Evolutionary conservation across 2,329 filamentous ascomycete species (phyloP).

Genomic region (Macroventuria anomochaeta): DNA sequence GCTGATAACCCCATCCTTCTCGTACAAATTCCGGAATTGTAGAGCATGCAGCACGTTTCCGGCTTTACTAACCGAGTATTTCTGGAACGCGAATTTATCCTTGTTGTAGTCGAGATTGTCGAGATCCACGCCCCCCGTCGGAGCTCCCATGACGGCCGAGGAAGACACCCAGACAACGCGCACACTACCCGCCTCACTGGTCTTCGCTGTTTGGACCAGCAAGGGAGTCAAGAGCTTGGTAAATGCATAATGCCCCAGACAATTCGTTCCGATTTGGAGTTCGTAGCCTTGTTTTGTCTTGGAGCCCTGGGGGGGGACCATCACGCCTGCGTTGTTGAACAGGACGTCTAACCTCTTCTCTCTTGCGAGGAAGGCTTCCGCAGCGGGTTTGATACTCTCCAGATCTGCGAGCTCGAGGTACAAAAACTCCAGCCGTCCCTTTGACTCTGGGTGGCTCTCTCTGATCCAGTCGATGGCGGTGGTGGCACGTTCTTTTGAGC

Average conservation of each 20-base stretch:
- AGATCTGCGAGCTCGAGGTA: constrained; percentile 54
- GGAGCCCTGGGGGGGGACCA: constrained; percentile 33
- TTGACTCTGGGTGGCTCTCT: constrained; percentile 28
- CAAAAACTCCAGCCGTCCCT: constrained; percentile 30
- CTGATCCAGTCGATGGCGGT: constrained; percentile 57
- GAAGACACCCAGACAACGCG: constrained; percentile 46
- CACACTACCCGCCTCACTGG: constrained; percentile 30
- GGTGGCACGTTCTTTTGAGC: constrained; percentile 46
- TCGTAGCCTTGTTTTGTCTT: constrained; percentile 35
- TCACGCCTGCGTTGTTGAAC: constrained; percentile 47
- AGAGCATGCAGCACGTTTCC: constrained; percentile 39
- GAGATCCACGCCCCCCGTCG: constrained; percentile 26
- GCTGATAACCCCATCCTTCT: constrained; percentile 26
- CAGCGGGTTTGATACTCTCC: constrained; percentile 45
- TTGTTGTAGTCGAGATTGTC: constrained; percentile 24
- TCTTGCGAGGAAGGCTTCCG: constrained; percentile 44
- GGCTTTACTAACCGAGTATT: constrained; percentile 36
- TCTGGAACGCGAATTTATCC: constrained; percentile 9
- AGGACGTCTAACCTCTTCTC: constrained; percentile 55
- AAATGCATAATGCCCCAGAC: constrained; percentile 51
- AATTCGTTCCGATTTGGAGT: constrained; percentile 50
- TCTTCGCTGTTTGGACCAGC: constrained; percentile 40
- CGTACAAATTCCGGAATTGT: constrained; percentile 26
- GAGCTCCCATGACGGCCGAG: constrained; percentile 18
- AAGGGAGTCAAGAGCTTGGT: constrained; percentile 49